These are phyloP conservation scores for Citrus maxima DNA, from an alignment of 345 rosid genomes.

Conservation along the genomic window DNA sequence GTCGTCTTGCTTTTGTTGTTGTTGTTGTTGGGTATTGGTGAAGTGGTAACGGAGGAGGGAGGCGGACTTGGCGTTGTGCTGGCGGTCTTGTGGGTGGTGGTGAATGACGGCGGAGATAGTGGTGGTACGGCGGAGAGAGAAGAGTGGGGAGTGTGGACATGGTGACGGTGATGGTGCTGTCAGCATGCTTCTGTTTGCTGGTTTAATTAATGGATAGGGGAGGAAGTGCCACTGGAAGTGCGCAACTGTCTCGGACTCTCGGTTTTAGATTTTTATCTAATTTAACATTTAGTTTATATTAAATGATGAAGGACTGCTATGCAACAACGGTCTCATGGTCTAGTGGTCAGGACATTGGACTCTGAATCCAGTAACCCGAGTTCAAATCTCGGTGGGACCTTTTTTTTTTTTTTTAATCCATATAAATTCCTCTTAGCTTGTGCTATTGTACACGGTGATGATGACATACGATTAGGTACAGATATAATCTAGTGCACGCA, in stretches of 20 bases:
- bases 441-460: no score
- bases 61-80: slow-evolving; percentile 53
- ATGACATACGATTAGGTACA: no score
- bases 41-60: slow-evolving; percentile 40
- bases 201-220: no score
- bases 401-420: no score
- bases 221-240: no score
- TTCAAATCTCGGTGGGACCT: slow-evolving; percentile 99
- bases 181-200: not conserved
- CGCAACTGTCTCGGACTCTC: no score
- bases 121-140: slow-evolving; percentile 3
- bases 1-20: not conserved
- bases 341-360: slow-evolving; percentile 98
- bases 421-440: no score
- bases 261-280: no score
- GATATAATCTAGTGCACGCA: no score
- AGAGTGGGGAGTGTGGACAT: not conserved
- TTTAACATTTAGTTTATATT: accelerated
- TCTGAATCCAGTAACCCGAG: slow-evolving; percentile 99
- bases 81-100: slow-evolving; percentile 28
- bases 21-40: slow-evolving; percentile 6
- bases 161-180: not conserved
- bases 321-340: slow-evolving; percentile 54
- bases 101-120: slow-evolving; percentile 21
- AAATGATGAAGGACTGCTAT: accelerated